These are phyloP conservation scores for Chytridiales sp. DNA, from an alignment of 371 early-diverging fungal genomes.

Conservation along the genomic window DNA sequence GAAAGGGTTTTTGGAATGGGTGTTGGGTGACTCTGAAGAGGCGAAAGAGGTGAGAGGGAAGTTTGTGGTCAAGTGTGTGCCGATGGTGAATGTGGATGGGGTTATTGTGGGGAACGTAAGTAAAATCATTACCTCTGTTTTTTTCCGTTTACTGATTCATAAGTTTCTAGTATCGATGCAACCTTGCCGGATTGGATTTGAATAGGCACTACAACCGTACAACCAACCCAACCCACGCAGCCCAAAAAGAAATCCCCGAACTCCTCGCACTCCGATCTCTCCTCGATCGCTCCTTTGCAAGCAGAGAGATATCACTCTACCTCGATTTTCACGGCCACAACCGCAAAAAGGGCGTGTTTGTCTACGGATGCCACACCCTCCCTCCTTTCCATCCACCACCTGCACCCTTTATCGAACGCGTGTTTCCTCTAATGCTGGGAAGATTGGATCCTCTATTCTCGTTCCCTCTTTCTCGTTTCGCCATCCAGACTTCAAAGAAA, in stretches of 20 bases:
- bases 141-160: neutral
- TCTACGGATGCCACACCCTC: conserved; percentile 41
- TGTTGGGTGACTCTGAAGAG: conserved; percentile 27
- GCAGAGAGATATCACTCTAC: conserved; percentile 11
- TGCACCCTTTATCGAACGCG: conserved; percentile 9
- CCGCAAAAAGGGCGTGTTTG: conserved; percentile 45
- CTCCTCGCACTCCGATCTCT: conserved; percentile 16
- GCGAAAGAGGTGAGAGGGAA: conserved; percentile 34
- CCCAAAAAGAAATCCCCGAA: conserved; percentile 17
- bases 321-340: conserved; percentile 54
- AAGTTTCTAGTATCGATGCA: conserved; percentile 38
- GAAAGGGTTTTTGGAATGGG: conserved; percentile 41
- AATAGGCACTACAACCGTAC: conserved; percentile 43
- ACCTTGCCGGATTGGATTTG: conserved; percentile 47
- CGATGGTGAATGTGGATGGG: conserved; percentile 53
- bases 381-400: neutral
- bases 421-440: conserved; percentile 40
- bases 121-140: neutral
- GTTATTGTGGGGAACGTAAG: conserved; percentile 29
- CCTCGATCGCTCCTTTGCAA: conserved; percentile 9
- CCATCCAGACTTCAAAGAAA: conserved; percentile 40
- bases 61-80: conserved; percentile 49
- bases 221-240: neutral
- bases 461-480: conserved; percentile 31
- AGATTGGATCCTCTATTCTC: conserved; percentile 33